A percentile compares a stretch with the other conserved stretches of the same genome.
phyloP scores from a whole-genome alignment of 805 yeast genomes.

The Lachancea sp. region DNA sequence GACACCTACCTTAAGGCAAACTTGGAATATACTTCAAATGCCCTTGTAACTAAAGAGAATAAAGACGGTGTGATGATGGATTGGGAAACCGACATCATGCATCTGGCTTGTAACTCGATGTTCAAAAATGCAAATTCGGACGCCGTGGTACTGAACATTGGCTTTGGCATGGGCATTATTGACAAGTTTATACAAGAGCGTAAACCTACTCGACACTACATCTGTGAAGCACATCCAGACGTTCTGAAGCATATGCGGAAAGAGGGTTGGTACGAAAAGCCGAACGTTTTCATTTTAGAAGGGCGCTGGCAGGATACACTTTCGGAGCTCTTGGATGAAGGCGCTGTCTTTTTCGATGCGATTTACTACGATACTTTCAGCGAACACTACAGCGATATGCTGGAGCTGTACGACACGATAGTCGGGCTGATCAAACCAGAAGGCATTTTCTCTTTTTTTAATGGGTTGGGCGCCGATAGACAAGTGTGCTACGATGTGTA shows the following conservation, averaged over 20 bases:
- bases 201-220: constrained; percentile 55
- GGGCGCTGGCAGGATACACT: constrained; percentile 93
- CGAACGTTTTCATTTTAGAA: constrained; percentile 64
- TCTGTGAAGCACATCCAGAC: constrained; percentile 92
- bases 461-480: constrained; percentile 82
- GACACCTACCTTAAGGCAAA: constrained; percentile 57
- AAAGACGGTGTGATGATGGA: constrained; percentile 96
- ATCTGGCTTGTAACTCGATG: constrained; percentile 69
- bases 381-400: constrained; percentile 85
- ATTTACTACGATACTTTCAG: constrained; percentile 91
- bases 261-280: constrained; percentile 80
- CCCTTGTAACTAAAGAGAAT: constrained; percentile 64
- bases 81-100: constrained; percentile 86
- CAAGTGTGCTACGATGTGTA: constrained; percentile 77
- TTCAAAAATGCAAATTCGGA: constrained; percentile 38
- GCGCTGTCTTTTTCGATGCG: constrained; percentile 71
- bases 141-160: constrained; percentile 67
- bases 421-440: constrained; percentile 78
- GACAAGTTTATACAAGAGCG: constrained; percentile 64
- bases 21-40: constrained; percentile 57
- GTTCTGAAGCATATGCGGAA: constrained; percentile 59
- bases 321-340: constrained; percentile 54
- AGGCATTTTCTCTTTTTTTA: constrained; percentile 86
- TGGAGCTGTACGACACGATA: constrained; percentile 71
- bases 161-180: constrained; percentile 96